These are phyloP conservation scores for Suhomyces panamericanus DNA, from an alignment of 1,139 yeast species.

Conservation along the genomic window DNA sequence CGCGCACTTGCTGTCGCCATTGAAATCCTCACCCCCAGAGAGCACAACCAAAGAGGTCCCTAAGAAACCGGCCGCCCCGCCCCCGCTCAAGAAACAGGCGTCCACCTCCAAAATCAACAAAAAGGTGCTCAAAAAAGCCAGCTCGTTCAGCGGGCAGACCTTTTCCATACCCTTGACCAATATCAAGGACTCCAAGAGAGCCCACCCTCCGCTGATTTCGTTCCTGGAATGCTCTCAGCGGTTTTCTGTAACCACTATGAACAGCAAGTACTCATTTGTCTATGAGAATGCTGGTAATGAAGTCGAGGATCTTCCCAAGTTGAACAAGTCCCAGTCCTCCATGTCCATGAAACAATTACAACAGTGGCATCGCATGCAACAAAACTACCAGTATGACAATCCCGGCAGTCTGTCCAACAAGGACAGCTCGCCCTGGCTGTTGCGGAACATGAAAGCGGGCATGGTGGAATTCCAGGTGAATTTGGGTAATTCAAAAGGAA, in stretches of 20 bases:
- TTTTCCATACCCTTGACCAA: constrained; percentile 5
- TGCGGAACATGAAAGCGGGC: constrained; percentile 39
- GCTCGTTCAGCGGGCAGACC: constrained; percentile 15
- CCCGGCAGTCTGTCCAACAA: constrained; percentile 9
- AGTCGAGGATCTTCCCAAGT: constrained; percentile 2
- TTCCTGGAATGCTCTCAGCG: constrained; percentile 32
- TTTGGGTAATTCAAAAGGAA: constrained; percentile 9
- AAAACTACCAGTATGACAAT: constrained; percentile 14
- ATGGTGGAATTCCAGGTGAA: constrained; percentile 40
- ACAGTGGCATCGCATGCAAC: constrained; percentile 12
- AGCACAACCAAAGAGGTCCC: not conserved
- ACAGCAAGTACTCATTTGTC: constrained; percentile 21
- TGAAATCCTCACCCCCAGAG: not conserved
- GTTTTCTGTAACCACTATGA: constrained; percentile 22
- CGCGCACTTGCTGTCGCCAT: not conserved
- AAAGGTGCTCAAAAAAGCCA: constrained; percentile 17
- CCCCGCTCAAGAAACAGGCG: constrained; percentile 9
- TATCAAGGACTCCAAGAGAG: constrained; percentile 10
- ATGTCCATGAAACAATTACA: constrained; percentile 8
- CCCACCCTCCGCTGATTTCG: constrained; percentile 20
- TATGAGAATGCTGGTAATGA: constrained; percentile 20
- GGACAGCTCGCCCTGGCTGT: constrained; percentile 18
- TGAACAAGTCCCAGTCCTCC: constrained; percentile 6
- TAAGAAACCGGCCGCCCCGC: not conserved
- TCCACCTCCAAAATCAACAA: constrained; percentile 15